phyloP scores from a whole-genome alignment of 2,329 filamentous ascomycete species.

The Colletotrichum chlorophyti region DNA sequence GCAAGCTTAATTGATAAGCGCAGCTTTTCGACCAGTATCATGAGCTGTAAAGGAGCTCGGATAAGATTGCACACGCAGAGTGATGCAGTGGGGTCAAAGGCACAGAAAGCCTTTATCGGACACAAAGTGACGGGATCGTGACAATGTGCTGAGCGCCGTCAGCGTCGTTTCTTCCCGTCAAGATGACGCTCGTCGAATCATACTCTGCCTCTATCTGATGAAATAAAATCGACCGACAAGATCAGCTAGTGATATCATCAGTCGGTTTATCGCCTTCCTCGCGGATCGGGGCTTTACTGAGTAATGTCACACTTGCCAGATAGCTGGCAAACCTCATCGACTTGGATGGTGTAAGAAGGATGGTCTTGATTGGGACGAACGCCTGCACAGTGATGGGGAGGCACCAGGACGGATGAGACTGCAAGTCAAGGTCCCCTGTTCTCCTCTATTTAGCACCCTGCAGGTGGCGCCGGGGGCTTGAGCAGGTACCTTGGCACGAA shows the following conservation, averaged over 20 bases:
- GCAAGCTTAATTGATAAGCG: not conserved
- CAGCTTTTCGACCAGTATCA: not conserved
- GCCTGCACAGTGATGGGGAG: conserved; percentile 19
- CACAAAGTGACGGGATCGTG: no score
- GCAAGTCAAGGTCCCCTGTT: not conserved
- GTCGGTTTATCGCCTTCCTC: not conserved
- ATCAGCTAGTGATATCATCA: not conserved
- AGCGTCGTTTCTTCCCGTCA: no score
- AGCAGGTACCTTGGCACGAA: not conserved
- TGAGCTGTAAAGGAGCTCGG: not conserved
- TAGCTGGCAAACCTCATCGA: not conserved
- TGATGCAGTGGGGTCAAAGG: no score
- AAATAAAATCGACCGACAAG: no score
- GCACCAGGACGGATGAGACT: conserved; percentile 6
- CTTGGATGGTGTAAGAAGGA: not conserved
- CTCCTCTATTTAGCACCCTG: not conserved
- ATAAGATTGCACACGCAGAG: no score
- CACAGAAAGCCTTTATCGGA: no score
- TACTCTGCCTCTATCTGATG: no score
- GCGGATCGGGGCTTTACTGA: not conserved
- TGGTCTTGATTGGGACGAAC: conserved; percentile 12
- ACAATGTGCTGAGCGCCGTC: no score
- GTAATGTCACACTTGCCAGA: not conserved
- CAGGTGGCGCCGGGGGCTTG: conserved; percentile 14
- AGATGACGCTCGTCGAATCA: no score